Base-by-base conservation (phyloP, 495 filamentous ascomycete species). In the Lasiosphaeria ovina region DNA sequence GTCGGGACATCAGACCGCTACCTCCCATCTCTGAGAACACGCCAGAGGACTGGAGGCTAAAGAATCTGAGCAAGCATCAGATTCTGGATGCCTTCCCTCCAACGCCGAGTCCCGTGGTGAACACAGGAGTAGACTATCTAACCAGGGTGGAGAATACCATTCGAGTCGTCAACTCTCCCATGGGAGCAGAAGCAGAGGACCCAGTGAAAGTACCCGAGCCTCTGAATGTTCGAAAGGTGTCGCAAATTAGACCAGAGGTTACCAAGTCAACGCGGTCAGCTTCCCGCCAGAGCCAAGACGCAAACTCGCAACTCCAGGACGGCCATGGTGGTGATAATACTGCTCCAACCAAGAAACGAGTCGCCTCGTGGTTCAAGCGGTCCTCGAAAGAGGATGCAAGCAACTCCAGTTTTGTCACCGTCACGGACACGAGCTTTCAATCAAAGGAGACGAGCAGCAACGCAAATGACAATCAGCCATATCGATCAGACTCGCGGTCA, bases 341-440 rank as follows among this genome's bases (percentile, higher is more conserved):
- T 38, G 45, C 58, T 24, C 64, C 73, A 2, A 71, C 66, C 54
- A 71, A 72, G 40, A 78, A 81, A 44, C 88, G 87, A 71, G 88
- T 83, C 44, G 79, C 83, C 63, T 82, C 81, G 3, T 91, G 87
- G 87, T 88, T 90, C 67, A 86, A 79, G 53, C 81, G 84, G 3
- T 72, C 76, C 34, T 80, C 80, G 4, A 83, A 83, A 38, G 68
- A 72, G 1, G 69, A 60, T 12, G 53, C 61, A 9, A 59, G 62
- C 36, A 66, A 45, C 11, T 66, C 69, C 6, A 62, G 60, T 40
- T 62, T 65, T 48, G 63, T 61, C 32, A 65, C 54, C 16, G 62
- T 57, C 0, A 59, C 52, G 8, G 64, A 67, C 31, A 58, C 24
- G 31, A 66, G 62, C 11, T n/a, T 47, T 3, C 50, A 16, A 0